Evolutionary conservation across 371 early-diverging fungal species (phyloP).

Genomic region (Haplosporangium sp.): DNA sequence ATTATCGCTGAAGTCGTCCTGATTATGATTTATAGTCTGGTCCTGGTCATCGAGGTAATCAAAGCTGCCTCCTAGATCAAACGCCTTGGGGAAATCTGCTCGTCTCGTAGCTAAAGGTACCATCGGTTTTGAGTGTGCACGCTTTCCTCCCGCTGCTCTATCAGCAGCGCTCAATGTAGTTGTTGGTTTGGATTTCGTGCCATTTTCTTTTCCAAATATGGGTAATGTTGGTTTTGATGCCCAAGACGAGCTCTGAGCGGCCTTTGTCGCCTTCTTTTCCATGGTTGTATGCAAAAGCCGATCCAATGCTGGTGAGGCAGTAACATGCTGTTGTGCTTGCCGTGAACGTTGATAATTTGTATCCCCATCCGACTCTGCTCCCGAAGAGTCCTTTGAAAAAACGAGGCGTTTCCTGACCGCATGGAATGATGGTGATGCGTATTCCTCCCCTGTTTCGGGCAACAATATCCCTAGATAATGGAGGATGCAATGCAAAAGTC

Average conservation of each 20-base stretch:
- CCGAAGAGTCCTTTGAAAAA: constrained; percentile 30
- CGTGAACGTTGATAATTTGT: background rate
- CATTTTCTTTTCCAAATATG: background rate
- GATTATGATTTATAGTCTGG: background rate
- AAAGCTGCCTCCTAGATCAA: constrained; percentile 26
- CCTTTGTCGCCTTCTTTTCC: constrained; percentile 17
- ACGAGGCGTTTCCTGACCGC: constrained; percentile 34
- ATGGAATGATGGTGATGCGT: constrained; percentile 40
- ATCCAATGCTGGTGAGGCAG: constrained; percentile 32
- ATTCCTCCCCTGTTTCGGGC: constrained; percentile 26
- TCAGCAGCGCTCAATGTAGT: background rate
- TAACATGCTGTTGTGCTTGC: constrained; percentile 1
- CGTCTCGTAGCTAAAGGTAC: background rate
- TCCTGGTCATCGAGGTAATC: background rate
- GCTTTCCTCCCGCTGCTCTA: too few relatives aligned
- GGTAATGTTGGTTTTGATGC: background rate
- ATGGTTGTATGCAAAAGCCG: constrained; percentile 13
- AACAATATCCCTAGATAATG: constrained; percentile 5
- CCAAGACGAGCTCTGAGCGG: background rate
- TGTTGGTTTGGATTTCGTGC: background rate
- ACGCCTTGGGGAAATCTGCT: constrained; percentile 25
- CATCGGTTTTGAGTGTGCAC: too few relatives aligned
- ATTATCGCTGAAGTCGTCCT: background rate
- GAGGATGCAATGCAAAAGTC: background rate
- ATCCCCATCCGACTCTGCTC: constrained; percentile 10